phyloP scores from a whole-genome alignment of 1,284 basidiomycete genomes.

The Erythrobasidium hasegawianum region DNA sequence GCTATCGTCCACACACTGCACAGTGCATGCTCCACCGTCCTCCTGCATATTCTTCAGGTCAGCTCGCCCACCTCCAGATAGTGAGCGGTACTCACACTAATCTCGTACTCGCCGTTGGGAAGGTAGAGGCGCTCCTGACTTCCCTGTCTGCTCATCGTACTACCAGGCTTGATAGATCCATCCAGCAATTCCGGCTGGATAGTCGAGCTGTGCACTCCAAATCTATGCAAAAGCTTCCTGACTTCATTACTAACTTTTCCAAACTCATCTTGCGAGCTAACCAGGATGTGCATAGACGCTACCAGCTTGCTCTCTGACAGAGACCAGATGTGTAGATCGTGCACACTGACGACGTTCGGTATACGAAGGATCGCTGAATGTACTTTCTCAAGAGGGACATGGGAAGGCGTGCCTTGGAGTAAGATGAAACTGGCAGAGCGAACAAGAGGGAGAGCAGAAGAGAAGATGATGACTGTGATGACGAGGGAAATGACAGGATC shows the following conservation, averaged over 20 bases:
- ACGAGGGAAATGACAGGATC: constrained; percentile 91
- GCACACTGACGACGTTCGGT: constrained; percentile 83
- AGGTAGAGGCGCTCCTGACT: constrained; percentile 10
- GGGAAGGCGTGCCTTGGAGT: constrained; percentile 90
- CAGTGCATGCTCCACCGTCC: constrained; percentile 38
- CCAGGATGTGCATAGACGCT: constrained; percentile 90
- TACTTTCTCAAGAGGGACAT: constrained; percentile 82
- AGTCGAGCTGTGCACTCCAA: constrained; percentile 80
- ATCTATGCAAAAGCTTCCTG: constrained; percentile 73
- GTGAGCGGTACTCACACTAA: constrained; percentile 11
- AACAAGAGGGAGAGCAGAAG: constrained; percentile 87
- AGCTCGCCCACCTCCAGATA: too few species aligned
- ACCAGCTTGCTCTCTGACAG: constrained; percentile 82
- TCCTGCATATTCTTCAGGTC: too few species aligned
- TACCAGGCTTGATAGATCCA: constrained; percentile 12
- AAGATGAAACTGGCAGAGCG: constrained; percentile 93
- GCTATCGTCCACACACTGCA: constrained; percentile 40
- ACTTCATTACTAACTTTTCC: constrained; percentile 86
- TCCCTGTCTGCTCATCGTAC: constrained; percentile 26
- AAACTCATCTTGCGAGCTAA: constrained; percentile 68
- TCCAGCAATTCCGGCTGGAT: constrained; percentile 47
- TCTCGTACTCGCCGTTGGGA: neutral
- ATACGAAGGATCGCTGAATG: constrained; percentile 72
- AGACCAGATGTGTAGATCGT: constrained; percentile 92
- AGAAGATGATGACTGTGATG: constrained; percentile 96